Base-by-base conservation (phyloP, 805 yeast genomes). In the Yarrowia divulgata region DNA sequence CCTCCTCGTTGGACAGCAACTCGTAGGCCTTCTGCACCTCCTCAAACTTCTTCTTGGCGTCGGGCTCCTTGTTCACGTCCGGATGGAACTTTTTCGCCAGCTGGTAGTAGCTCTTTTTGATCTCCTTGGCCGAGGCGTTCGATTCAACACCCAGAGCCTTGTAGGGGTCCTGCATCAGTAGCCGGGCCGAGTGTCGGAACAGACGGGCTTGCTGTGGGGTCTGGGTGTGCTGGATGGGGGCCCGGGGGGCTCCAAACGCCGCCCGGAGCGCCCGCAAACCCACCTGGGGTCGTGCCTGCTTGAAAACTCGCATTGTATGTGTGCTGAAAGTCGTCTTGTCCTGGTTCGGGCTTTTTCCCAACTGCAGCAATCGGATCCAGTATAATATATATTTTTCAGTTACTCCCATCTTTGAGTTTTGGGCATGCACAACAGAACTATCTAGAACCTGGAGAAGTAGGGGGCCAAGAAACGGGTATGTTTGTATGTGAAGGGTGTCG, bases 21-120 rank as follows among this genome's bases (percentile, higher is more conserved):
- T 95, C 99, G 76, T 96, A 95, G 0, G 98, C 96, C 72, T 90
- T 95, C 77, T 94, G 98, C 72, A 95, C 85, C 75, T 90, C 91
- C 76, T 95, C 98, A 81, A 95, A 95, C 78, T 88, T 88, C 76
- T 87, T 86, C 74, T 94, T 97, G 0, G 98, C 95, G 19, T 85
- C 94, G 34, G 86, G 85, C 72, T 91, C 97, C 79, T 94, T 95
- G 79, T 94, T 95, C 55, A 95, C 91, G 81, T 95, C 99, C 0
- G 99, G 99, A 79, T 95, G 99, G 79, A 83, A 93, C 78, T 94
- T 86, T 79, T 95, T 95, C 16, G 98, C 99, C 72, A 95, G 82
- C 75, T 92, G 89, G 78, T 93, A 93, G 81, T 95, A 95, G 1
- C 97, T 94, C 79, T 93, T 93, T 79, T 95, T 95, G 80, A 95